Evolutionary conservation across 75 land plant species (phyloP), one percentile per base, ranked within the genome.

Genomic region (Cunninghamia lanceolata): DNA sequence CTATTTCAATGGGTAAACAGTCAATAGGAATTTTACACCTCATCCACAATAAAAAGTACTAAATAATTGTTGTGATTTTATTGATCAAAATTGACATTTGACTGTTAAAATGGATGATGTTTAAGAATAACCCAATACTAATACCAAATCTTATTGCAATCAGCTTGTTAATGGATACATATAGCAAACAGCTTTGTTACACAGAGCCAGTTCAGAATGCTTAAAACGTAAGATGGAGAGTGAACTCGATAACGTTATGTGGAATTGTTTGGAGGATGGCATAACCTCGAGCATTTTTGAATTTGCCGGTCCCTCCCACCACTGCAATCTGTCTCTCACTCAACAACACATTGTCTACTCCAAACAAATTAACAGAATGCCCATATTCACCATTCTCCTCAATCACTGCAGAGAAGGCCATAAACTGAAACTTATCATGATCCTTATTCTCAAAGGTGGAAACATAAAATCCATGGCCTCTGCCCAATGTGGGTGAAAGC

Each of bases 231-330:
- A 73, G 36, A 73, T 73, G 75, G 38, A 73, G 75, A 10, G 36
- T 73, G 36, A 73, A 34, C 34, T 73, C 10, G 36, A 73, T 10
- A 14, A 73, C 2, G 16, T 73, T 73, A 73, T 84, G 84, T 39
- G 66, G 91, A 50, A 90, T 50, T 5, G 89, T 85, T 87, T 88
- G 88, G 9, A 94, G 82, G 0, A 86, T 86, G 0, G 95, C 95
- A 88, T 89, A 92, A 59, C 95, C 95, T 68, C 83, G 81, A 15
- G 94, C 95, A 42, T 90, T 84, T 84, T 85, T 90, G 75, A 89
- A 94, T 89, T 91, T 91, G 5, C 92, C 94, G 0, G 94, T 94
- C 53, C 95, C 95, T 19, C 95, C 94, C 35, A 94, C 80, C 15
- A 94, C 89, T 8, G 94, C 91, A 38, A 94, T 47, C 50, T 92